Conservation (phyloP, 2,329 filamentous ascomycete species). For the Emmonsia crescens region DNA sequence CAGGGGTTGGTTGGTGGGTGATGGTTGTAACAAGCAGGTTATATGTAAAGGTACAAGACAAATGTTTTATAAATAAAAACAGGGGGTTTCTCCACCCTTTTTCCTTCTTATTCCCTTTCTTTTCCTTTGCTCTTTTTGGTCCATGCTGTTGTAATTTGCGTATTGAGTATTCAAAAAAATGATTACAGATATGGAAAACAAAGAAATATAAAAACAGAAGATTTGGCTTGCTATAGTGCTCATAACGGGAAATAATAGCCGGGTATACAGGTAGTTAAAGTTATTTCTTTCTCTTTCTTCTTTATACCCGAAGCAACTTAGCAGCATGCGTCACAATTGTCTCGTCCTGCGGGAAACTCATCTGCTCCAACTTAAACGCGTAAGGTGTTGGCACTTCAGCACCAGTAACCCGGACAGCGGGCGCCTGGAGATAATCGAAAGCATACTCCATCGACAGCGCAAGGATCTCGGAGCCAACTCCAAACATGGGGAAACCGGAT, state of each 20-base stretch:
- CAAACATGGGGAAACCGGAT: conserved; percentile 92
- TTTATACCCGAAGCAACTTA: conserved; percentile 74
- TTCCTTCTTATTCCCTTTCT: background rate
- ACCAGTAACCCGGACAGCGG: conserved; percentile 86
- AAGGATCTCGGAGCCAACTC: conserved; percentile 84
- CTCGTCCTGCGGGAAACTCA: conserved; percentile 85
- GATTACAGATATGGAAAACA: background rate
- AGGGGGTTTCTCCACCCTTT: background rate
- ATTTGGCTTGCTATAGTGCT: background rate
- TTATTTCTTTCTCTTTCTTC: background rate
- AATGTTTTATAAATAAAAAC: background rate
- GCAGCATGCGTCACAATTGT: conserved; percentile 80
- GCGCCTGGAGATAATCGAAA: conserved; percentile 94
- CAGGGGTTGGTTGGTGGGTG: background rate
- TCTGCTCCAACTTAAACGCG: conserved; percentile 81
- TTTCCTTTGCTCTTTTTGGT: background rate
- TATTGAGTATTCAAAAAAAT: background rate
- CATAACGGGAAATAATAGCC: background rate
- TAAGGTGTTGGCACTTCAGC: conserved; percentile 97
- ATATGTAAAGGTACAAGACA: background rate
- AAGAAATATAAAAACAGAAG: background rate
- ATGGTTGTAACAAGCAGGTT: background rate
- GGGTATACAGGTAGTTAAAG: background rate
- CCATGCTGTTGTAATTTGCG: background rate
- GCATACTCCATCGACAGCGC: conserved; percentile 94